phyloP scores from a whole-genome alignment of 192 early-diverging fungal genomes.

The Lunasporangiospora selenospora region DNA sequence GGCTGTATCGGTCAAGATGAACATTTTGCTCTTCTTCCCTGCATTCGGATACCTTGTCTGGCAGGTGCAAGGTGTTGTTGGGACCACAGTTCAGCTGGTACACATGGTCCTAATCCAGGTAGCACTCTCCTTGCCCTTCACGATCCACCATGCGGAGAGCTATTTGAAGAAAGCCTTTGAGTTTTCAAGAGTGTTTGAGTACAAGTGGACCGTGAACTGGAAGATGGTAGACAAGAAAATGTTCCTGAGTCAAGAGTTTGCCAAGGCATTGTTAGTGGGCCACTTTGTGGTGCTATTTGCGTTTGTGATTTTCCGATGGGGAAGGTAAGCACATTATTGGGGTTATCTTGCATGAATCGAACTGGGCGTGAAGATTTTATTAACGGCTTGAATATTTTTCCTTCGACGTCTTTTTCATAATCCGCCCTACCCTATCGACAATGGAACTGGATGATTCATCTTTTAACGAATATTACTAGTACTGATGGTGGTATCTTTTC shows the following conservation, averaged over 20 bases:
- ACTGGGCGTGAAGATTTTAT: background rate
- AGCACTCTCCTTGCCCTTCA: conserved; percentile 48
- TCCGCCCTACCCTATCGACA: no score
- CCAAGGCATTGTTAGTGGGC: conserved; percentile 58
- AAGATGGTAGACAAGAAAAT: conserved; percentile 72
- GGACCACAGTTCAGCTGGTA: conserved; percentile 55
- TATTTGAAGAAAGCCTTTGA: conserved; percentile 89
- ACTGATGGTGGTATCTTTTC: conserved; percentile 44
- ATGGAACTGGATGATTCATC: no score
- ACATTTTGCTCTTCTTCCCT: conserved; percentile 89
- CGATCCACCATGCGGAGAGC: conserved; percentile 52
- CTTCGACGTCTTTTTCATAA: no score
- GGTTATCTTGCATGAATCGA: background rate
- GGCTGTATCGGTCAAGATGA: conserved; percentile 95
- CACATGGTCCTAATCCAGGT: conserved; percentile 60
- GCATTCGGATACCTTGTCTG: conserved; percentile 76
- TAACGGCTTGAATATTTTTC: no score
- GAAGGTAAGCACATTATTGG: conserved; percentile 32
- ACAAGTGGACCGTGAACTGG: conserved; percentile 98
- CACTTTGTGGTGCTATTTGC: conserved; percentile 69
- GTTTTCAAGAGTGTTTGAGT: conserved; percentile 84
- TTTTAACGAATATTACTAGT: no score
- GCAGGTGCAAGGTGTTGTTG: conserved; percentile 52
- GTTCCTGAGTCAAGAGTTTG: conserved; percentile 71
- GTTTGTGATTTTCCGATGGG: conserved; percentile 67